Conservation (phyloP, 2,329 filamentous ascomycete species). For the Claviceps fusiformis region DNA sequence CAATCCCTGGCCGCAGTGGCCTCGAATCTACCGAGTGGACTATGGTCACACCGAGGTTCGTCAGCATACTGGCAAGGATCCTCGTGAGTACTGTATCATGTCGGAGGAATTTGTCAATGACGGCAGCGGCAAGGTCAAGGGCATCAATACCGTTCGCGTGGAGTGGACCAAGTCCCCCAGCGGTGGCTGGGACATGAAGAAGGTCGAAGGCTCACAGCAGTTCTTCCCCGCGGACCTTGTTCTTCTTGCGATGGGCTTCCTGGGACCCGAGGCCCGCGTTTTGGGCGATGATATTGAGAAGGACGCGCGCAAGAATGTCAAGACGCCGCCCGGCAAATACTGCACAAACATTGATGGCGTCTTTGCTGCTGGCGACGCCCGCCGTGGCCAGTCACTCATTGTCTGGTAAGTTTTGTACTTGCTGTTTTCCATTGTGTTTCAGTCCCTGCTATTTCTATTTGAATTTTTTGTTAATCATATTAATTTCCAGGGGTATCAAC, state of each 20-base stretch:
- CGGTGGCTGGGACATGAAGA: conserved; percentile 98
- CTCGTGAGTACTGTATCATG: conserved; percentile 96
- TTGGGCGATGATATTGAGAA: conserved; percentile 82
- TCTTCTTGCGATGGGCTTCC: conserved; percentile 91
- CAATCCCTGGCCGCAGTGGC: conserved; percentile 98
- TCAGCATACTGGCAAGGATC: conserved; percentile 90
- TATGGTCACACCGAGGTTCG: conserved; percentile 94
- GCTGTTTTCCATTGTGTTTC: no score
- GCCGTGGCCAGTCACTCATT: conserved; percentile 87
- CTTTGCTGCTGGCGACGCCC: conserved; percentile 90
- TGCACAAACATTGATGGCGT: conserved; percentile 77
- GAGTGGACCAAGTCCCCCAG: conserved; percentile 87
- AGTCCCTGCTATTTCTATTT: no score
- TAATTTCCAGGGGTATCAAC: conserved; percentile 65
- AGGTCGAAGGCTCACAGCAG: conserved; percentile 81
- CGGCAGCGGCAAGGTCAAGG: conserved; percentile 75
- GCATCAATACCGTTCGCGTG: conserved; percentile 89
- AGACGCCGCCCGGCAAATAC: conserved; percentile 81
- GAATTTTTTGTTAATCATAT: not conserved
- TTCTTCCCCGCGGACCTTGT: conserved; percentile 96
- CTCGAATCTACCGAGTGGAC: conserved; percentile 94
- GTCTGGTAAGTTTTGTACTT: conserved; percentile 57
- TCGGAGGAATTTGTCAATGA: conserved; percentile 92
- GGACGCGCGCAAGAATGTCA: conserved; percentile 88
- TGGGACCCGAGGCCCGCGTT: conserved; percentile 81